Evolutionary conservation across 345 rosid species (phyloP).

Genomic region (Moringa oleifera): DNA sequence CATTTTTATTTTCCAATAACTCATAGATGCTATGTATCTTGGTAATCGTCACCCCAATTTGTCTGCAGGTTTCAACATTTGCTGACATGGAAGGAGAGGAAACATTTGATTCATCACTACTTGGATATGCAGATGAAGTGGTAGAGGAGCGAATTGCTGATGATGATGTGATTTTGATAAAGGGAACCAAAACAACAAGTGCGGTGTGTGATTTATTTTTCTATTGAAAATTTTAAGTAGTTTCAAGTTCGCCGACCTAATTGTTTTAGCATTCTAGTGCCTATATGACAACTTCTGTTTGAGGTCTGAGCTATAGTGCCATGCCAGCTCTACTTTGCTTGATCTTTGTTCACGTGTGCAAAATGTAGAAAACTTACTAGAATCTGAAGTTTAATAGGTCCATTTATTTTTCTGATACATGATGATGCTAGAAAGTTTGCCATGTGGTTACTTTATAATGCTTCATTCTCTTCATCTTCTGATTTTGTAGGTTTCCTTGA

Average conservation of each 20-base stretch:
- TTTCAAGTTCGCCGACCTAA: too few species aligned
- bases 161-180: constrained; percentile 87
- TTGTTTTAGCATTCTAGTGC: too few species aligned
- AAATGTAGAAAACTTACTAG: too few species aligned
- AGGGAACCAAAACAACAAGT: constrained; percentile 81
- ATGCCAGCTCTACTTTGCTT: neutral
- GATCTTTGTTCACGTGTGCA: too few species aligned
- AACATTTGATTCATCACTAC: constrained; percentile 80
- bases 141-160: constrained; percentile 93
- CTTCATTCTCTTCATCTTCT: constrained; percentile 4
- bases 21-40: neutral
- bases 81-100: constrained; percentile 99
- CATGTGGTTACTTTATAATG: neutral
- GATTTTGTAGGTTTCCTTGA: constrained; percentile 69
- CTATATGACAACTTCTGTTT: neutral
- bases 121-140: constrained; percentile 86
- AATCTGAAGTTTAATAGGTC: too few species aligned
- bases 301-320: neutral
- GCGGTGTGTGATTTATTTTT: constrained; percentile 47
- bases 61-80: constrained; percentile 82
- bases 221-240: too few species aligned
- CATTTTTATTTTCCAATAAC: neutral
- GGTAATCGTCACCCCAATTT: constrained; percentile 7
- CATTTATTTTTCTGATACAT: neutral
- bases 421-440: neutral